Evolutionary conservation across 495 filamentous ascomycete genomes (phyloP), one percentile per base, ranked within the genome.

Genomic region (Aspergillus leporis): DNA sequence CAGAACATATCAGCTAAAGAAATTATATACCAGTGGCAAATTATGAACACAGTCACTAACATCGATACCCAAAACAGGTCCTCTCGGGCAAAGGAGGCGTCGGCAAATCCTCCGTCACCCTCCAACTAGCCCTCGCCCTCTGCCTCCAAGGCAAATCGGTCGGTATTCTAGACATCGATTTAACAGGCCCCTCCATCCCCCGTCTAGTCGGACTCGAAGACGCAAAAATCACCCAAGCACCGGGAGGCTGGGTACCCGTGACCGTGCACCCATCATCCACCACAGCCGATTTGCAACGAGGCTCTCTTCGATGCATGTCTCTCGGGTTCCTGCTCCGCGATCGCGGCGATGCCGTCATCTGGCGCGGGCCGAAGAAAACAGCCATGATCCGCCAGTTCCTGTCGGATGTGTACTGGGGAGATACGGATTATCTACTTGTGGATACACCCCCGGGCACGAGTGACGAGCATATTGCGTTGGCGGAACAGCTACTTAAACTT

Each of bases 1-100:
- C n/a, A 50, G 7, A 25, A 23, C 22, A 50, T 4, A 5, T 12
- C 1, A 3, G 5, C 6, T 28, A 21, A 23, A 25, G 23, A 25
- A 28, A 23, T 8, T 38, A 21, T 13, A 32, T 28, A 56, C 51
- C 34, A 23, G 7, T 32, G 12, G 8, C 5, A 6, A 31, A 13
- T 16, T 9, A 25, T n/a, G 41, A 14, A 25, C 18, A 31, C 47
- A 57, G 14, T 30, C 6, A 12, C 43, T 23, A 49, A 40, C 8
- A 23, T 13, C 1, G 54, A 54, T 14, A 10, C 23, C 25, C 49
- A 43, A 25, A 56, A 30, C 59, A 80, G 77, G 72, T 98, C 62
- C 91, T 98, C 58, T 98, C 95, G 6, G 94, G 94, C 65, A 98
- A 98, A 80, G 94, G 94, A 61, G 94, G 94, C 59, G 94, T 98